Percentiles rank a stretch among this genome's conserved stretches.
Conservation (phyloP, 345 rosid species). For the Moringa oleifera region DNA sequence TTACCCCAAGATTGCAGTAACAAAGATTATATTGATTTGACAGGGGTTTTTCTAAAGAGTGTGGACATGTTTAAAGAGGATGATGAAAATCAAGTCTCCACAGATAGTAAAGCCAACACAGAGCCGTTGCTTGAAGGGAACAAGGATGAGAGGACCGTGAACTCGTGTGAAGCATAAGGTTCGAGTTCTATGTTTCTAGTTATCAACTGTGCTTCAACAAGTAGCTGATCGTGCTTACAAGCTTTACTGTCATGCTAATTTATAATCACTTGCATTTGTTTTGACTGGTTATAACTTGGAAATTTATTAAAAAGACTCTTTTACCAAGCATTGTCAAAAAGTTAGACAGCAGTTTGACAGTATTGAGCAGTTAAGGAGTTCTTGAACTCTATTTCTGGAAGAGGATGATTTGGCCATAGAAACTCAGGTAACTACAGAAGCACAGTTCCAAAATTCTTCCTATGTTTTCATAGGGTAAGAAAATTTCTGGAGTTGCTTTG, state of each 20-base stretch:
- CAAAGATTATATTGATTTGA: conserved; percentile 8
- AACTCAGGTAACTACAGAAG: background rate
- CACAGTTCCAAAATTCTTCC: too few species aligned
- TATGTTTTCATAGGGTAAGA: too few species aligned
- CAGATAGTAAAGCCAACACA: conserved; percentile 19
- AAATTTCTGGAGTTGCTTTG: conserved; percentile 4
- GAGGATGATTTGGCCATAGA: background rate
- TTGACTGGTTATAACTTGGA: conserved; percentile 1
- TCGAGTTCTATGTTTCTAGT: background rate
- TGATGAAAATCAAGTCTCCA: conserved; percentile 23
- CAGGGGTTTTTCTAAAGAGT: conserved; percentile 74
- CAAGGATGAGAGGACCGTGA: background rate
- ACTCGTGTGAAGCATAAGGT: conserved; percentile 8
- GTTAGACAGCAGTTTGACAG: background rate
- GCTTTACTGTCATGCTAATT: conserved; percentile 1
- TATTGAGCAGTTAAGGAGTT: background rate
- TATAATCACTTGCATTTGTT: conserved; percentile 2
- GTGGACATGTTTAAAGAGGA: conserved; percentile 65
- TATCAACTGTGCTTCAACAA: background rate
- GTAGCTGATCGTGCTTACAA: background rate
- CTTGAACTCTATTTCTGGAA: background rate
- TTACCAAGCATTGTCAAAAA: background rate
- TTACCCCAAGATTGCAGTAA: background rate
- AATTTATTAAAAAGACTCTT: background rate
- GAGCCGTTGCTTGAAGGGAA: conserved; percentile 42